Base-by-base conservation (phyloP, 176 grass and related monocot genomes). In the Elaeis guineensis region DNA sequence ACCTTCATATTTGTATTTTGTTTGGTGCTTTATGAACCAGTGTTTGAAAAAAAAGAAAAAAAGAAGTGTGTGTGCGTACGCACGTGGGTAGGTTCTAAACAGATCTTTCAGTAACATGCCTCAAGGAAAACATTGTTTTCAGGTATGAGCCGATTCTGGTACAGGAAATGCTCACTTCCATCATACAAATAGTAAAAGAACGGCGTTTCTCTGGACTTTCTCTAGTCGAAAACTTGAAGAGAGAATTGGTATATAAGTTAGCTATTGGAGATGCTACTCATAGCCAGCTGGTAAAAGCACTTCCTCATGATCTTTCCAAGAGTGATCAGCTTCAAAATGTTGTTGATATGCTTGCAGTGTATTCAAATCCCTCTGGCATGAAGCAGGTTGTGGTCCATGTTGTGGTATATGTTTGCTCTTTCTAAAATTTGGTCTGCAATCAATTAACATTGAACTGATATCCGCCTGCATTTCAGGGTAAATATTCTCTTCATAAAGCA, bases 321-420 rank as follows among this genome's bases (percentile, higher is more conserved):
- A 86, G 85, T 63, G 21, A 81, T 22, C 74, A 93, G 54, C 78
- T 99, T 80, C 85, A 99, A 75, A 75, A 83, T 60, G 82, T 99
- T 82, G 62, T 99, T 52, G 82, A 99, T 84, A 81, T 66, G 16
- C 67, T 99, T 22, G 85, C 94, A 63, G 57, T 83, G 64, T 99
- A 89, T 83, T 93, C 94, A 65, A 89, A 86, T 78, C 94, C 94
- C 76, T 86, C 82, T 71, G 88, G 94, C 66, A 89, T 99, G 94
- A 99, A 93, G 63, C 94, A 99, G 94, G 94, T 99, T 80, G 21
- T 44, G 35, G 35, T 44, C 35, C 35, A 44, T 44, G 32, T 35
- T 35, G 35, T 44, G 35, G 9, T 44, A 44, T 44, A 44, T 44
- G 35, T 44, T 44, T 14, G 8, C 1, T 11, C 8, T 44, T 14